Percentiles rank a stretch among this genome's conserved stretches.
These are phyloP conservation scores for Dacryopinax primogenitus DNA, from an alignment of 768 basidiomycete genomes.

Conservation along the genomic window DNA sequence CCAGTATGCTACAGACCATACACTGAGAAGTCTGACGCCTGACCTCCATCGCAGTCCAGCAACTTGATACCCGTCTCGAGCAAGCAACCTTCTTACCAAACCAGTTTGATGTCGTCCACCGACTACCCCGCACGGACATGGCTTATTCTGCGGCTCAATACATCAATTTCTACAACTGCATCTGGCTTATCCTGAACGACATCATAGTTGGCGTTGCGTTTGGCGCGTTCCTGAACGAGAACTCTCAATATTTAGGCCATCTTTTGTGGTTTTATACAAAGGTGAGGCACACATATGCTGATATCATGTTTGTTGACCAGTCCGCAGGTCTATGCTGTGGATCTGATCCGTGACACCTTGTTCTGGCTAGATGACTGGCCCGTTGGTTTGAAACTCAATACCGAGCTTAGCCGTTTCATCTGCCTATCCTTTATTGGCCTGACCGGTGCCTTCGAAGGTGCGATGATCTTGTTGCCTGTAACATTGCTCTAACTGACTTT, in stretches of 20 bases:
- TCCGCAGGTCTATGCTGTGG: constrained; percentile 32
- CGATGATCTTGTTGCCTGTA: constrained; percentile 23
- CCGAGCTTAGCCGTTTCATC: constrained; percentile 78
- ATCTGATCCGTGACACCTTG: constrained; percentile 41
- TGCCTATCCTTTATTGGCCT: constrained; percentile 55
- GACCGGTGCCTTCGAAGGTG: constrained; percentile 61
- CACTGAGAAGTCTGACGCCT: constrained; percentile 7
- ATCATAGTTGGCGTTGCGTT: constrained; percentile 68
- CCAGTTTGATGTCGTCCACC: constrained; percentile 32
- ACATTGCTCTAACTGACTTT: not conserved
- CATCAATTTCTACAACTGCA: constrained; percentile 77
- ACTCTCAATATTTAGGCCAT: constrained; percentile 38
- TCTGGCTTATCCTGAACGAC: constrained; percentile 89
- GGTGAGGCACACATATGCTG: constrained; percentile 25
- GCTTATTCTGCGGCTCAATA: constrained; percentile 44
- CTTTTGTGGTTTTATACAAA: constrained; percentile 27
- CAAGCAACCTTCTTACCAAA: constrained; percentile 36
- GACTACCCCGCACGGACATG: constrained; percentile 29
- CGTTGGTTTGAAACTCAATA: constrained; percentile 88
- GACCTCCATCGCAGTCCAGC: constrained; percentile 36
- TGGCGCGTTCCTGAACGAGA: constrained; percentile 57
- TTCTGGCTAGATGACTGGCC: constrained; percentile 92
- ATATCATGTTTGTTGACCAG: not conserved
- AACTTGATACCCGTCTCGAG: constrained; percentile 44
- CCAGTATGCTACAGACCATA: constrained; percentile 22